phyloP scores from a whole-genome alignment of 2,329 filamentous ascomycete species.

The Albophoma yamanashiensis region DNA sequence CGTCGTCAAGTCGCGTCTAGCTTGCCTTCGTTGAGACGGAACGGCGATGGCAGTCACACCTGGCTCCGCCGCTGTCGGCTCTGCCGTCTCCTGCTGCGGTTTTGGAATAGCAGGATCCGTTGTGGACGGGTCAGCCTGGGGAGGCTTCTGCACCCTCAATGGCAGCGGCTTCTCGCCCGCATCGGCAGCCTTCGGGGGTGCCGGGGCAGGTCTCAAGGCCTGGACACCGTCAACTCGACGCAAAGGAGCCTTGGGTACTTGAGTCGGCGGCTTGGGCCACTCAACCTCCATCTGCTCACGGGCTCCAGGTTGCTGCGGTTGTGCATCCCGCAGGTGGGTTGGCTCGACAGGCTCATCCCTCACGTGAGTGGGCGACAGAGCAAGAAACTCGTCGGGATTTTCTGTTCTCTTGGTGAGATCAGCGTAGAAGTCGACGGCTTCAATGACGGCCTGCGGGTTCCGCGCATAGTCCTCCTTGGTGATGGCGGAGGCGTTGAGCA shows the following conservation, averaged over 20 bases:
- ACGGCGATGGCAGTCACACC: constrained; percentile 56
- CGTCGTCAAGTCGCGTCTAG: constrained; percentile 65
- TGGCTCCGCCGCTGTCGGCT: constrained; percentile 30
- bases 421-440: constrained; percentile 77
- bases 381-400: constrained; percentile 58
- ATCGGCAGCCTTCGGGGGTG: neutral
- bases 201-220: neutral
- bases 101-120: neutral
- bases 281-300: neutral
- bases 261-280: neutral
- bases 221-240: neutral
- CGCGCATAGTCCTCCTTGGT: constrained; percentile 98
- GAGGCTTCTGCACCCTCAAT: neutral
- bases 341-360: constrained; percentile 44
- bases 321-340: constrained; percentile 26
- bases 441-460: constrained; percentile 78
- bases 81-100: constrained; percentile 14
- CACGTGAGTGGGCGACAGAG: constrained; percentile 57
- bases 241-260: neutral
- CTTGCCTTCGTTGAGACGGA: constrained; percentile 63
- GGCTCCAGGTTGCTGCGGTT: neutral
- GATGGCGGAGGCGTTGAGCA: constrained; percentile 91
- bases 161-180: neutral
- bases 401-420: constrained; percentile 69
- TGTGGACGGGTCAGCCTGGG: neutral